Percentiles rank a stretch among this genome's conserved stretches.
These are phyloP conservation scores for Erucastrum elatum DNA, from an alignment of 345 rosid genomes.

Conservation along the genomic window DNA sequence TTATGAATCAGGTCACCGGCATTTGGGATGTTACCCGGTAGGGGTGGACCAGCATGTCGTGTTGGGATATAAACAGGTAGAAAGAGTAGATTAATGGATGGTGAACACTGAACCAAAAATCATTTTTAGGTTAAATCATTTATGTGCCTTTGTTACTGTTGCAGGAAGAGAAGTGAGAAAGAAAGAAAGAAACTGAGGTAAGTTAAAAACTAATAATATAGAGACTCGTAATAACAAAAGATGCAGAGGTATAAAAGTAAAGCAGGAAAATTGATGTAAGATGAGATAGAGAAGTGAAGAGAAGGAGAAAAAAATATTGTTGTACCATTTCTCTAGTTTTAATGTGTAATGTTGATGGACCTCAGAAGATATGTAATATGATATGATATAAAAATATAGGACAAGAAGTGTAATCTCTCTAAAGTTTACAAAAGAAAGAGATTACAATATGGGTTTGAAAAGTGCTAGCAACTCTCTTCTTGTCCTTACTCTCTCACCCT, in stretches of 20 bases:
- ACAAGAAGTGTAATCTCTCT: conserved; percentile 39
- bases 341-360: conserved; percentile 42
- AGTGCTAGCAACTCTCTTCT: conserved; percentile 15
- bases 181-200: conserved; percentile 17
- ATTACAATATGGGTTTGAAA: conserved; percentile 33
- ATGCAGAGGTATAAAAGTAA: conserved; percentile 36
- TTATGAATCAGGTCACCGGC: conserved; percentile 42
- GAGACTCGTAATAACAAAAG: conserved; percentile 24
- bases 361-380: conserved; percentile 41
- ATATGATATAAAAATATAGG: conserved; percentile 36
- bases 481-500: conserved; percentile 35
- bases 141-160: background rate
- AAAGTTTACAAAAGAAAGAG: conserved; percentile 28
- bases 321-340: conserved; percentile 39
- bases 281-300: conserved; percentile 34
- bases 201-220: conserved; percentile 35
- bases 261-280: conserved; percentile 29
- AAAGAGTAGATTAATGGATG: conserved; percentile 4
- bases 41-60: conserved; percentile 81
- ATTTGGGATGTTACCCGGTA: conserved; percentile 66
- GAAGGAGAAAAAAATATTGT: conserved; percentile 27
- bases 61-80: conserved; percentile 71
- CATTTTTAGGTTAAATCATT: conserved; percentile 8
- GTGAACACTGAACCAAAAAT: background rate
- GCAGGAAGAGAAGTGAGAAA: conserved; percentile 26